Percentiles rank a stretch among this genome's conserved stretches.
Conservation (phyloP, 169 alveolate genomes). For the Eimeria maxima region DNA sequence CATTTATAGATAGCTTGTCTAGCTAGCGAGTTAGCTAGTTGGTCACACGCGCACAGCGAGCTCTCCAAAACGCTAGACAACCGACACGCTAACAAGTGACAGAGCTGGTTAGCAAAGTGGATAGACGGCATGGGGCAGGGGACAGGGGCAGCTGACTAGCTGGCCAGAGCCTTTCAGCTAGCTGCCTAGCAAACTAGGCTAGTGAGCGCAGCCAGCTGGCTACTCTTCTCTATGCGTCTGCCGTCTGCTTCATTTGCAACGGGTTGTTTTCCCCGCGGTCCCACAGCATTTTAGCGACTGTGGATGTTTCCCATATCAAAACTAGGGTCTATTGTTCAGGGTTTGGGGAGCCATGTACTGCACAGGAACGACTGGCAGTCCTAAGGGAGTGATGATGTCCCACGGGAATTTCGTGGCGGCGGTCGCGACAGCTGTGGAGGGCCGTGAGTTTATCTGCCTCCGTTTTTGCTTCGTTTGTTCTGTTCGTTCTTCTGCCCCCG, state of each 20-base stretch:
- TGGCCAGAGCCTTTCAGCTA: not conserved
- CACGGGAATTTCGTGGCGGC: slow-evolving; percentile 88
- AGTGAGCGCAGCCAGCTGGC: not conserved
- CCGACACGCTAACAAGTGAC: not conserved
- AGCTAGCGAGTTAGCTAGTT: not conserved
- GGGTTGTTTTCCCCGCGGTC: not conserved
- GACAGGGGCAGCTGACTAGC: not conserved
- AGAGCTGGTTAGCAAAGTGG: not conserved
- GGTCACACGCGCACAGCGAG: not conserved
- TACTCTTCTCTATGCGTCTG: not conserved
- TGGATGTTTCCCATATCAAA: not conserved
- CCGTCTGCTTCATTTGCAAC: not conserved
- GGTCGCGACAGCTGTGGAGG: slow-evolving; percentile 68
- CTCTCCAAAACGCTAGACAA: not conserved
- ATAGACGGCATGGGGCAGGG: not conserved
- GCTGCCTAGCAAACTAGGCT: not conserved
- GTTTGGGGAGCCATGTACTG: not conserved
- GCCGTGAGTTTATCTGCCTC: slow-evolving; percentile 68
- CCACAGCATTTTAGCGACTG: not conserved
- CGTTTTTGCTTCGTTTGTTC: not conserved
- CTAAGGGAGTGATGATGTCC: slow-evolving; percentile 98
- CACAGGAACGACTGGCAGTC: slow-evolving; percentile 96
- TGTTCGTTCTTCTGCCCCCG: not conserved
- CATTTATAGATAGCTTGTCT: not conserved
- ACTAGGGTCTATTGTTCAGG: not conserved